Evolutionary conservation across 2,329 filamentous ascomycete genomes (phyloP), one percentile per base, ranked within the genome.

Genomic region (Ceratocystis variospora): DNA sequence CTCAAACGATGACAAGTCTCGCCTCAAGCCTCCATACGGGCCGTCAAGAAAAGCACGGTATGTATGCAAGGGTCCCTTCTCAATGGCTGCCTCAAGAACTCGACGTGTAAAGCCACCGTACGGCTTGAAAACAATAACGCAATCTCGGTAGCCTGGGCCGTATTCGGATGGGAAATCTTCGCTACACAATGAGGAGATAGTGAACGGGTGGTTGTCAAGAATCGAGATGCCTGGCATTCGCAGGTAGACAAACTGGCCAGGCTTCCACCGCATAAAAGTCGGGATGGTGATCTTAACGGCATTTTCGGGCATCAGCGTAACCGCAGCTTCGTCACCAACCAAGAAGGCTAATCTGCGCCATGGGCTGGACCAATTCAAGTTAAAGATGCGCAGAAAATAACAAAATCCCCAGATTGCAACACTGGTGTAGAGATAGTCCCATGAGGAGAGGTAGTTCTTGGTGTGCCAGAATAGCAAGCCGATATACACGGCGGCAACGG

Each of bases 221-320:
- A 95, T 75, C 0, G 91, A 92, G 70, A 97, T 91, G 1, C 90
- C 90, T 0, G 93, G 93, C 87, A 97, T 96, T 64, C 93, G 86
- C 22, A 97, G 80, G 73, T 96, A 97, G 19, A 96, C 88, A 71
- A 95, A 96, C 75, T 97, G 94, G 4, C 93, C 94, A 0, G 93
- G 91, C 73, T 85, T 87, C 93, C 93, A 97, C 69, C 84, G 87
- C 82, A 95, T 89, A 74, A 93, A 90, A 0, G 93, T 96, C 0
- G 93, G 91, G 63, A 97, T 88, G 0, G 93, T 96, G 70, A 97
- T 84, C 75, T 96, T 96, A 77, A 97, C 87, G n/a, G 90, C 90
- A 72, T 95, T 93, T 72, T 96, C 91, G 2, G 90, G 87, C 79
- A 97, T 87, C 28, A 96, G 80, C 0, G 90, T 94, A 48, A 96